Base-by-base conservation (phyloP, 2,329 filamentous ascomycete species). In the Myrmaecium sp. region DNA sequence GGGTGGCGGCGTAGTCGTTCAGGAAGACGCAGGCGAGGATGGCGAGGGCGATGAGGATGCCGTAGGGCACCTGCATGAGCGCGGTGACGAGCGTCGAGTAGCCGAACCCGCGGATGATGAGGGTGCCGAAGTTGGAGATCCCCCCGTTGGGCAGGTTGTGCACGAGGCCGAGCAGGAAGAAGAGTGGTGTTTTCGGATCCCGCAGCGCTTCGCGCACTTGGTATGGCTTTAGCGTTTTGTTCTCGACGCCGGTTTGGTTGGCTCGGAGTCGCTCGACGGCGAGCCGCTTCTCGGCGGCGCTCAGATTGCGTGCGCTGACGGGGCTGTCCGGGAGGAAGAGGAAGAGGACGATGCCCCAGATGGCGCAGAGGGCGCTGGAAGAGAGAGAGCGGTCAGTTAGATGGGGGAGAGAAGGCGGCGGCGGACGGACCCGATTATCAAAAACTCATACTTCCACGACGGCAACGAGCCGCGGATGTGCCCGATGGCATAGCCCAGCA, bases 401-500 rank as follows among this genome's bases (percentile, higher is more conserved):
- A 7, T 14, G 5, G 41, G 3, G 27, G 6, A 31, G 25, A 9
- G 6, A n/a, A 3, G 6, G 11, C n/a, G 11, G 6, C 4, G 8
- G 25, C 15, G 7, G 21, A n/a, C 6, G 21, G 21, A 14, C 6
- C 56, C 55, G 3, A 57, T 69, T n/a, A 78, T 62, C 10, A 79
- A 47, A 40, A 78, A 78, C 29, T 77, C 70, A 35, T 72, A 77
- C 39, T 66, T 68, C 72, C 72, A 78, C 0, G 62, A 64, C 0
- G 62, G 55, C 12, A 76, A 53, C 1, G 56, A 51, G 9, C 64
- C 67, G 20, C 57, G 53, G 35, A 69, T 69, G 34, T 70, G 57
- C 1, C 70, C 69, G 23, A 74, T 73, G 0, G 60, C 69, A 30
- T 67, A 74, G 0, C 64, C 63, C 0, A 69, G 43, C 2, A 68